Base-by-base conservation (phyloP, 2,329 filamentous ascomycete species). In the Exutisphaerella laricina region DNA sequence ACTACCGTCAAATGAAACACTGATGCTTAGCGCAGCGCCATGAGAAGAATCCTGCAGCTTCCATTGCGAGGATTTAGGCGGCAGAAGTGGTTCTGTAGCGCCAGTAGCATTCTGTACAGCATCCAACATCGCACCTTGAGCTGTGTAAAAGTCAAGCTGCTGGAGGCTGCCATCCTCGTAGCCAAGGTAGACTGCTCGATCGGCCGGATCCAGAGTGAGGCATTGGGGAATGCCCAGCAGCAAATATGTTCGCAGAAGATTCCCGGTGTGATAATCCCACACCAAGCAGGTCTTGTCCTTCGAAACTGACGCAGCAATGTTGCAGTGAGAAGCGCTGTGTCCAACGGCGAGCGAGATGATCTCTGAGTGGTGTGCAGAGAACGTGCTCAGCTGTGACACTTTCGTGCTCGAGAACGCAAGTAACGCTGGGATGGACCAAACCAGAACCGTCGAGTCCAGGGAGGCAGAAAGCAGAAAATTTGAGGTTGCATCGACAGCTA, bases 221-320 rank as follows among this genome's bases (percentile, higher is more conserved):
- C 83, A 88, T 21, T 84, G 71, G 12, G 89, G 87, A 13, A 76
- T 70, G n/a, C 75, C 73, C 2, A 85, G 79, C 43, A 97, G 79
- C 29, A 97, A 74, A 51, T 94, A 80, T 3, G 88, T 97, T 31
- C 89, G 80, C 44, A 97, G 70, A 8, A 84, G 72, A 47, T 79
- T 77, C 28, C 87, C 87, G 1, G 80, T 85, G 49, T 82, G 79
- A 62, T 94, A 94, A 66, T 97, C 89, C 92, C 92, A 98, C 47
- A 94, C 74, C 57, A 95, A 82, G 55, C 87, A 87, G 5, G 87
- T 92, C 66, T 86, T 89, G 68, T 97, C 92, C 56, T 79, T 81
- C 52, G 87, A 87, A 5, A 82, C 79, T 3, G 90, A 94, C 14
- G 96, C 76, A 46, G 85, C 89, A 48, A 97, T 80, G 63, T 86